phyloP scores from a whole-genome alignment of 495 filamentous ascomycete species.

The Trichodelitschia bisporula region DNA sequence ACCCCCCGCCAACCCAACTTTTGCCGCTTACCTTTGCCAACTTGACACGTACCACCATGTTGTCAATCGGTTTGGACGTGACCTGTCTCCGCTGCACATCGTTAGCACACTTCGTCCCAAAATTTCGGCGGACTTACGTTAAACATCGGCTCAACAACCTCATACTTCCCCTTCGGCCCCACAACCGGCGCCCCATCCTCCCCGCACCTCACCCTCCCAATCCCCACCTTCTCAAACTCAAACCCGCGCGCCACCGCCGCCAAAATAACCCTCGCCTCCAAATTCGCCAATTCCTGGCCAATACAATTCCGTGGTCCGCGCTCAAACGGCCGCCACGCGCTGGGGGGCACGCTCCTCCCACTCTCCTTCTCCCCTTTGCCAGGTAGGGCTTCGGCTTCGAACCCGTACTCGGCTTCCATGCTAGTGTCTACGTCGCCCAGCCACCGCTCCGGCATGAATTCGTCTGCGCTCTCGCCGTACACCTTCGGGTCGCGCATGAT shows the following conservation, averaged over 20 bases:
- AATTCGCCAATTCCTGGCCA: constrained; percentile 15
- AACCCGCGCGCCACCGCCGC: background rate
- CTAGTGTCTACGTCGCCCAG: background rate
- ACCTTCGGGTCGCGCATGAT: constrained; percentile 3
- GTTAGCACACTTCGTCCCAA: background rate
- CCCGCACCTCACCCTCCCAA: background rate
- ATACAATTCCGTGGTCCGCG: constrained; percentile 15
- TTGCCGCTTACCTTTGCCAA: too few relatives aligned
- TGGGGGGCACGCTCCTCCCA: background rate
- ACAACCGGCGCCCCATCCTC: background rate
- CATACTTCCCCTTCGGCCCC: background rate
- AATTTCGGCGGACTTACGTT: constrained; percentile 1
- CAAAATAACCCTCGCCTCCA: constrained; percentile 15
- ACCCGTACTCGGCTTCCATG: background rate
- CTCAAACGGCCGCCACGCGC: constrained; percentile 13
- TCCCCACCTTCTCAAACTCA: background rate
- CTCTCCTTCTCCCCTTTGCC: background rate
- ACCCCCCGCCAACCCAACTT: too few relatives aligned
- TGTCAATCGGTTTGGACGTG: background rate
- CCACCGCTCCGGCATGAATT: constrained; percentile 9
- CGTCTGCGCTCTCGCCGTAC: constrained; percentile 1
- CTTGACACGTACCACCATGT: background rate
- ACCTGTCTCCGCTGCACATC: background rate
- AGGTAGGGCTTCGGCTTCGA: background rate
- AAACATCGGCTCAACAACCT: background rate